Evolutionary conservation across 202 grass and related monocot genomes (phyloP).

Genomic region (Musa balbisiana): DNA sequence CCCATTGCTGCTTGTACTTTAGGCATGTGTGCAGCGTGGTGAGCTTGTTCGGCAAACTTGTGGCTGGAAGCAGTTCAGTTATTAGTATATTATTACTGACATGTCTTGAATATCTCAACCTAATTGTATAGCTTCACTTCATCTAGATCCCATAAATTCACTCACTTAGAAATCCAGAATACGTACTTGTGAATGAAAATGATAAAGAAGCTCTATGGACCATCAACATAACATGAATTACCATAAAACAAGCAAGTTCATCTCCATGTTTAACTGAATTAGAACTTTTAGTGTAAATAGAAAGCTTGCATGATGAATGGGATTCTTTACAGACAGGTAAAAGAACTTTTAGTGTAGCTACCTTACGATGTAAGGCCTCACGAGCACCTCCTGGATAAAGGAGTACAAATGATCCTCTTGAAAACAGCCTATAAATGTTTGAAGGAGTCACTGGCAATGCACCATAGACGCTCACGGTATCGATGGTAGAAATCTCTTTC

Average conservation of each 20-base stretch:
- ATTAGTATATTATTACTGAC: no score
- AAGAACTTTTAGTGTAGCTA: conserved; percentile 8
- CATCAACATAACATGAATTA: not conserved
- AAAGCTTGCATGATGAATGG: not conserved
- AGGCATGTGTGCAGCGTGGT: no score
- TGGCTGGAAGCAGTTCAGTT: no score
- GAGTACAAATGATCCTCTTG: conserved; percentile 65
- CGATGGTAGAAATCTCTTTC: conserved; percentile 32
- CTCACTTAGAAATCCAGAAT: no score
- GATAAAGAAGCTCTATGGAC: no score
- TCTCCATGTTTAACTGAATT: not conserved
- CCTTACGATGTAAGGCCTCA: conserved; percentile 89
- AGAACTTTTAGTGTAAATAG: not conserved
- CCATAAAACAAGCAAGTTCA: not conserved
- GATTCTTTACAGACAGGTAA: not conserved
- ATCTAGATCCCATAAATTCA: no score
- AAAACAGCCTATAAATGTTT: conserved; percentile 69
- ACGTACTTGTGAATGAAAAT: no score
- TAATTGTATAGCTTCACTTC: no score
- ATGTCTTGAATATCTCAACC: no score
- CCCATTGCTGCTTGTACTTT: no score
- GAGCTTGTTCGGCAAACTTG: no score
- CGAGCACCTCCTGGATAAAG: conserved; percentile 77
- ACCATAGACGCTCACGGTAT: conserved; percentile 55
- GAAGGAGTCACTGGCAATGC: conserved; percentile 56